These are phyloP conservation scores for Dentipellis fragilis DNA, from an alignment of 768 basidiomycete species.

Conservation along the genomic window DNA sequence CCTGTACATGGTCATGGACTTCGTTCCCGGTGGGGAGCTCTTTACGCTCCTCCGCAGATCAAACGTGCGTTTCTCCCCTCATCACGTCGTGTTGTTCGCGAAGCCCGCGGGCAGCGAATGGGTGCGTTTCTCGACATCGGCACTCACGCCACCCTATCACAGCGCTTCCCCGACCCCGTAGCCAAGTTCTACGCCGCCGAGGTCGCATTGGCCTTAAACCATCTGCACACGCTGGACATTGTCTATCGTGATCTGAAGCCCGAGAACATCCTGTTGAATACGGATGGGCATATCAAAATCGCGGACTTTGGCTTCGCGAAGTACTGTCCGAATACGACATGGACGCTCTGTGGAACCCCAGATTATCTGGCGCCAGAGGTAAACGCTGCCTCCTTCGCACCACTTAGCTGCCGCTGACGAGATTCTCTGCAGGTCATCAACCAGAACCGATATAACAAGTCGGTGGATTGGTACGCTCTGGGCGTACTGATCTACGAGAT, in stretches of 20 bases:
- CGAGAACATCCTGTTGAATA: conserved; percentile 87
- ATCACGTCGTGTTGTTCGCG: not conserved
- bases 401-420: not conserved
- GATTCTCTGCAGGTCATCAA: conserved; percentile 47
- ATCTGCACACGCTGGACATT: conserved; percentile 79
- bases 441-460: conserved; percentile 86
- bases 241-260: conserved; percentile 98
- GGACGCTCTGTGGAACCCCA: conserved; percentile 92
- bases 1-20: conserved; percentile 98
- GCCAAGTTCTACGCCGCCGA: conserved; percentile 97
- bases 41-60: conserved; percentile 89
- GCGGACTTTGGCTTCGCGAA: conserved; percentile 98
- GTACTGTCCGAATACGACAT: conserved; percentile 75
- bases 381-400: conserved; percentile 6
- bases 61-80: conserved; percentile 42
- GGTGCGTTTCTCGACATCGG: conserved; percentile 5
- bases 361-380: conserved; percentile 97
- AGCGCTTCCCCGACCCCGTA: conserved; percentile 94
- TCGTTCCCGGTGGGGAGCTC: conserved; percentile 92
- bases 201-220: conserved; percentile 85
- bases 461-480: conserved; percentile 97
- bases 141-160: conserved; percentile 15
- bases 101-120: not conserved
- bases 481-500: conserved; percentile 97
- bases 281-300: conserved; percentile 95